Conservation (phyloP, 140 eudicot species). For the Flaveria floridana region DNA sequence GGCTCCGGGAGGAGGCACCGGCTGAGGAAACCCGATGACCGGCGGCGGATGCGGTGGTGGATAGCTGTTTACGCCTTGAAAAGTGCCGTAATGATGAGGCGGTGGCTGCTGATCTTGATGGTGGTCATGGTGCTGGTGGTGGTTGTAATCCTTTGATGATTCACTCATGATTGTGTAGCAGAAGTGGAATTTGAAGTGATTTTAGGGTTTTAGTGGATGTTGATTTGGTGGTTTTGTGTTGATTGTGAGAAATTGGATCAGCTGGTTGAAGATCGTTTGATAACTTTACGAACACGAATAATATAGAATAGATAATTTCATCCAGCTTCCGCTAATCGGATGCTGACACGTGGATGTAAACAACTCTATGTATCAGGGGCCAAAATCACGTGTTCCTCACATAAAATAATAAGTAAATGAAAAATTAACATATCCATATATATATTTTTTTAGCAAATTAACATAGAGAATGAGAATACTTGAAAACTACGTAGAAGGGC, state of each 20-base stretch:
- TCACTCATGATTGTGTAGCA: slow-evolving; percentile 47
- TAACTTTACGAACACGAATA: slow-evolving; percentile 16
- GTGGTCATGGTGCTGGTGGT: slow-evolving; percentile 24
- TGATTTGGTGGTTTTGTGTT: slow-evolving; percentile 14
- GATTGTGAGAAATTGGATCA: not conserved
- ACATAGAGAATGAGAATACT: no score
- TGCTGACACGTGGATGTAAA: no score
- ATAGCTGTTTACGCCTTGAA: slow-evolving; percentile 72
- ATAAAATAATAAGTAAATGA: no score
- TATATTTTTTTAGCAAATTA: no score
- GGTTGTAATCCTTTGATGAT: slow-evolving; percentile 37
- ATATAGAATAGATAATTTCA: no score
- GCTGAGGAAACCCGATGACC: slow-evolving; percentile 86
- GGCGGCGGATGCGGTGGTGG: slow-evolving; percentile 55
- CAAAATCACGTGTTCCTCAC: no score
- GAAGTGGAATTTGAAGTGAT: not conserved
- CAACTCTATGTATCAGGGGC: no score
- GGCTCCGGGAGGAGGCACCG: slow-evolving; percentile 74
- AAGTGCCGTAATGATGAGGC: slow-evolving; percentile 77
- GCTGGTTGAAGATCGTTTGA: not conserved
- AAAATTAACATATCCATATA: no score
- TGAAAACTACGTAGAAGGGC: no score
- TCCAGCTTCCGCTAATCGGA: no score
- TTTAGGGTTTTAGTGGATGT: slow-evolving; percentile 27
- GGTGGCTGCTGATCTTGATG: slow-evolving; percentile 31